Conservation (phyloP, 202 grass and related monocot genomes). For the Dendrocalamus latiflorus region DNA sequence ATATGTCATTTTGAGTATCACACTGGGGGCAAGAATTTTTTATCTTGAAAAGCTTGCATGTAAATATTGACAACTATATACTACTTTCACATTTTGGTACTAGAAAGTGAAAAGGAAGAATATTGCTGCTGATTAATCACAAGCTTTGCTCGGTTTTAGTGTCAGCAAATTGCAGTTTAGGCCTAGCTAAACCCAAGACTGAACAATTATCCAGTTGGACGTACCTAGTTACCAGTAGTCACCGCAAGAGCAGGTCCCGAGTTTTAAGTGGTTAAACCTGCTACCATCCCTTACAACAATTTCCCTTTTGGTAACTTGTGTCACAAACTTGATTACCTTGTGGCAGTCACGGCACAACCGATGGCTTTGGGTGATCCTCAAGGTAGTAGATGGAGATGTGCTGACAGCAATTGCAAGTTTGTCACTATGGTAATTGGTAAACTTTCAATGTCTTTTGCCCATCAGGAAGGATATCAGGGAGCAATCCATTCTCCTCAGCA, state of each 20-base stretch:
- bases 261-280: constrained; percentile 79
- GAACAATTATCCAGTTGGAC: constrained; percentile 17
- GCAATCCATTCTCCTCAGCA: constrained; percentile 45
- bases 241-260: constrained; percentile 72
- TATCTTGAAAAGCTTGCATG: neutral
- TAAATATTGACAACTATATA: neutral
- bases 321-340: constrained; percentile 52
- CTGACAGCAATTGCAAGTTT: constrained; percentile 66
- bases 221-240: constrained; percentile 80
- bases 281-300: constrained; percentile 80
- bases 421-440: constrained; percentile 77
- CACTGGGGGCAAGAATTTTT: neutral
- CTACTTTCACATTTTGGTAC: neutral
- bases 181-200: neutral
- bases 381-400: constrained; percentile 43
- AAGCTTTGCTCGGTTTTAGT: constrained; percentile 6
- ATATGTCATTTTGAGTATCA: neutral
- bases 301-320: constrained; percentile 53
- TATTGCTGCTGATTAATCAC: neutral
- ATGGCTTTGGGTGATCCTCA: constrained; percentile 65
- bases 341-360: constrained; percentile 71
- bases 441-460: constrained; percentile 28
- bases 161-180: neutral
- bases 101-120: neutral
- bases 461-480: constrained; percentile 57